phyloP scores from a whole-genome alignment of 2,329 filamentous ascomycete genomes.

The Sporothrix humicola region DNA sequence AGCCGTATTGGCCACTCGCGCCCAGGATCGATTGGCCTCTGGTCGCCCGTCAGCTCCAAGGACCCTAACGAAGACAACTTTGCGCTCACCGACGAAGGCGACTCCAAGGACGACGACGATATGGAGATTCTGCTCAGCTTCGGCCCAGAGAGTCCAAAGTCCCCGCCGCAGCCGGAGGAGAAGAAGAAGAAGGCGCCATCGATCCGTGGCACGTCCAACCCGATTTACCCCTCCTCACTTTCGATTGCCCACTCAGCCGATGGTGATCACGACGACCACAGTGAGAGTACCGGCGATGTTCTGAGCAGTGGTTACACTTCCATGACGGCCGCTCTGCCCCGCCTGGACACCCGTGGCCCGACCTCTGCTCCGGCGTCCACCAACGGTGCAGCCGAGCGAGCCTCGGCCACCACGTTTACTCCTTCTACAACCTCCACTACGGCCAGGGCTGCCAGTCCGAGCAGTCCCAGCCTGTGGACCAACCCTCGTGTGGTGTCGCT shows the following conservation, averaged over 20 bases:
- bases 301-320: not conserved
- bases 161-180: not conserved
- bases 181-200: constrained; percentile 29
- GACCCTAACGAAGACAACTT: constrained; percentile 48
- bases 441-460: not conserved
- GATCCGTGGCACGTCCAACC: constrained; percentile 11
- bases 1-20: constrained; percentile 44
- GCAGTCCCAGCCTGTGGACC: constrained; percentile 50
- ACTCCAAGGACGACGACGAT: constrained; percentile 55
- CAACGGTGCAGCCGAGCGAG: not conserved
- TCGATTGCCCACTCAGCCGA: constrained; percentile 31
- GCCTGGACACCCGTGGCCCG: constrained; percentile 20
- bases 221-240: constrained; percentile 26
- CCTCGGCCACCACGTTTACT: not conserved
- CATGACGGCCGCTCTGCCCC: constrained; percentile 20
- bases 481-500: constrained; percentile 42
- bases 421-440: not conserved
- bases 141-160: constrained; percentile 32
- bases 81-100: constrained; percentile 43
- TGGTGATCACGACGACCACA: constrained; percentile 21
- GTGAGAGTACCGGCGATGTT: not conserved
- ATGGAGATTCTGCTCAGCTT: constrained; percentile 39
- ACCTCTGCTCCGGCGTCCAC: not conserved
- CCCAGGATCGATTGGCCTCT: constrained; percentile 54
- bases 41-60: constrained; percentile 49